Conservation (phyloP, 1,139 yeast genomes). For the Yamadazyma atlantica region DNA sequence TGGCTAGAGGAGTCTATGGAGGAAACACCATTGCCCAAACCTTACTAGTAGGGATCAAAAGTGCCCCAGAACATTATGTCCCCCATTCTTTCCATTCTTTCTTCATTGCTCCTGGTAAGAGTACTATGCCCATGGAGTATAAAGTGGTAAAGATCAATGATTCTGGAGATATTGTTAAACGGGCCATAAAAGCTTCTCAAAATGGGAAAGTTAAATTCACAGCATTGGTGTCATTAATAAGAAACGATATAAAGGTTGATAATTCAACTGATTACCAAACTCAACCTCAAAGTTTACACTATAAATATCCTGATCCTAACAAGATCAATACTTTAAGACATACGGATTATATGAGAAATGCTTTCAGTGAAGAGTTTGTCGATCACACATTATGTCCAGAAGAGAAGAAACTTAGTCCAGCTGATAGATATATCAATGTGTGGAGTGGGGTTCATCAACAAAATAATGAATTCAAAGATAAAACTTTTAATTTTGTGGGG, state of each 20-base stretch:
- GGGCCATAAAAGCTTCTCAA: conserved; percentile 32
- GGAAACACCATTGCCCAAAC: conserved; percentile 78
- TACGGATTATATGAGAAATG: conserved; percentile 41
- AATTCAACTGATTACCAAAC: conserved; percentile 14
- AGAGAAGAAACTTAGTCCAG: conserved; percentile 28
- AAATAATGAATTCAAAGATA: conserved; percentile 28
- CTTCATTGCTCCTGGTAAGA: conserved; percentile 49
- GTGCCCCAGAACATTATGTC: conserved; percentile 25
- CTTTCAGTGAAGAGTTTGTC: conserved; percentile 38
- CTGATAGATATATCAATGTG: conserved; percentile 44
- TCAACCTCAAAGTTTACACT: conserved; percentile 20
- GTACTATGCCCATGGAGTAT: conserved; percentile 51
- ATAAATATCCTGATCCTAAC: conserved; percentile 30
- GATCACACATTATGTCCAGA: conserved; percentile 36
- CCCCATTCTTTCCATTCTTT: conserved; percentile 44
- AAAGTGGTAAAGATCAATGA: conserved; percentile 53
- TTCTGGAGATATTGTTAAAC: conserved; percentile 23
- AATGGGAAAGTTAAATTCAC: conserved; percentile 27
- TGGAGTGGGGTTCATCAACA: conserved; percentile 36
- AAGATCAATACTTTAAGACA: conserved; percentile 32
- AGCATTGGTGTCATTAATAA: conserved; percentile 31
- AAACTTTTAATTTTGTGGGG: conserved; percentile 36
- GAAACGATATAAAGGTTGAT: conserved; percentile 14
- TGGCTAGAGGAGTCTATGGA: conserved; percentile 76
- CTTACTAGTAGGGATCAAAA: conserved; percentile 58